These are phyloP conservation scores for Pleurotus pulmonarius DNA, from an alignment of 768 basidiomycete genomes.

Conservation along the genomic window DNA sequence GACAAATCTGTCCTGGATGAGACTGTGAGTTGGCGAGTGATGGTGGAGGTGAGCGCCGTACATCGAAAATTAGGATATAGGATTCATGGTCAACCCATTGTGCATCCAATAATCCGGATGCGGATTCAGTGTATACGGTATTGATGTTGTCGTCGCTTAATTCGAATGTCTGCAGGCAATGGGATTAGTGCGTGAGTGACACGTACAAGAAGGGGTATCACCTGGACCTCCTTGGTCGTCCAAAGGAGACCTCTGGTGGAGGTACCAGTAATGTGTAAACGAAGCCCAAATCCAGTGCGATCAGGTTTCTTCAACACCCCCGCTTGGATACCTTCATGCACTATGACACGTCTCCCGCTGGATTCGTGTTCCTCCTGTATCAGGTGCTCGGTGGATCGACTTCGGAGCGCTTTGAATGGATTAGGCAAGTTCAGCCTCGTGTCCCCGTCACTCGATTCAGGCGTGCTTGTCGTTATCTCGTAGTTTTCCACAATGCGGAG, in stretches of 20 bases:
- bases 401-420: constrained; percentile 55
- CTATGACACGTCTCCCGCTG: constrained; percentile 7
- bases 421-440: constrained; percentile 50
- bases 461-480: neutral
- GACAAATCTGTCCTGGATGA: constrained; percentile 35
- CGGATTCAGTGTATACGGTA: constrained; percentile 22
- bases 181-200: neutral
- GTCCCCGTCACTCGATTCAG: neutral
- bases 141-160: constrained; percentile 25
- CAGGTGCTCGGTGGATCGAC: constrained; percentile 46
- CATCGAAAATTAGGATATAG: constrained; percentile 38
- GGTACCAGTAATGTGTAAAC: constrained; percentile 13
- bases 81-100: constrained; percentile 35
- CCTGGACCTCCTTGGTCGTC: constrained; percentile 39
- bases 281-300: too few species aligned
- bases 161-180: constrained; percentile 31
- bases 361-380: constrained; percentile 11
- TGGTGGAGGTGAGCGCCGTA: constrained; percentile 10
- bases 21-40: constrained; percentile 1
- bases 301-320: too few species aligned
- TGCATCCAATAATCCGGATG: constrained; percentile 24
- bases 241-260: constrained; percentile 41
- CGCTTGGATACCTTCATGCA: too few species aligned
- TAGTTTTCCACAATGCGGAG: neutral
- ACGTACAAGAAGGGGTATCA: constrained; percentile 17